phyloP scores from a whole-genome alignment of 2,329 filamentous ascomycete genomes.

The Rhynchosporium secalis region DNA sequence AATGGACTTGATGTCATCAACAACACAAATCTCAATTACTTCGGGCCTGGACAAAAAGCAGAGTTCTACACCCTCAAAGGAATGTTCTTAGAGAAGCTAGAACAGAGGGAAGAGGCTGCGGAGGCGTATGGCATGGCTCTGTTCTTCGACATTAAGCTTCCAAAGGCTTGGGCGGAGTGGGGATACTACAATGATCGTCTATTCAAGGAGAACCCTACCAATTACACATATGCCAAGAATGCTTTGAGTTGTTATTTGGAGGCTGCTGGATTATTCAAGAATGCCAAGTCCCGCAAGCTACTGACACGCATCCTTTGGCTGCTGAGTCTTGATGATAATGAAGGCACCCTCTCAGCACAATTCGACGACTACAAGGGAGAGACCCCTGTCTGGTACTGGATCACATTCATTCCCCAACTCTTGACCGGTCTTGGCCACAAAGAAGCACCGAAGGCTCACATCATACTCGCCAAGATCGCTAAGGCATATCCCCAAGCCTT shows the following conservation, averaged over 20 bases:
- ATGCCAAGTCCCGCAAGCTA: slow-evolving; percentile 90
- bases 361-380: slow-evolving; percentile 98
- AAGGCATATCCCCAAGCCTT: slow-evolving; percentile 94
- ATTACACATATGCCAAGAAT: slow-evolving; percentile 82
- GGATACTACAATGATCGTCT: slow-evolving; percentile 96
- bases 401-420: slow-evolving; percentile 96
- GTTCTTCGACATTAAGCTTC: slow-evolving; percentile 92
- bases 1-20: slow-evolving; percentile 98
- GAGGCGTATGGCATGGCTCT: slow-evolving; percentile 92
- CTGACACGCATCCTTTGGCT: slow-evolving; percentile 94
- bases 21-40: slow-evolving; percentile 99
- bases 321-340: slow-evolving; percentile 86
- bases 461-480: slow-evolving; percentile 87
- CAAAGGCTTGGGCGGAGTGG: slow-evolving; percentile 99
- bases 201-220: slow-evolving; percentile 85
- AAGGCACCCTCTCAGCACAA: slow-evolving; percentile 77
- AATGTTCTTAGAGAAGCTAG: slow-evolving; percentile 96
- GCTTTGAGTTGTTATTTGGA: slow-evolving; percentile 96
- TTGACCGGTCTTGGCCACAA: slow-evolving; percentile 88
- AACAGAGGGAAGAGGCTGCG: slow-evolving; percentile 87
- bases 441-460: slow-evolving; percentile 83
- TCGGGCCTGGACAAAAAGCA: slow-evolving; percentile 91
- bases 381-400: slow-evolving; percentile 99
- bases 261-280: slow-evolving; percentile 95
- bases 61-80: slow-evolving; percentile 99